Evolutionary conservation across 768 basidiomycete genomes (phyloP).

Genomic region (Russula sp.): DNA sequence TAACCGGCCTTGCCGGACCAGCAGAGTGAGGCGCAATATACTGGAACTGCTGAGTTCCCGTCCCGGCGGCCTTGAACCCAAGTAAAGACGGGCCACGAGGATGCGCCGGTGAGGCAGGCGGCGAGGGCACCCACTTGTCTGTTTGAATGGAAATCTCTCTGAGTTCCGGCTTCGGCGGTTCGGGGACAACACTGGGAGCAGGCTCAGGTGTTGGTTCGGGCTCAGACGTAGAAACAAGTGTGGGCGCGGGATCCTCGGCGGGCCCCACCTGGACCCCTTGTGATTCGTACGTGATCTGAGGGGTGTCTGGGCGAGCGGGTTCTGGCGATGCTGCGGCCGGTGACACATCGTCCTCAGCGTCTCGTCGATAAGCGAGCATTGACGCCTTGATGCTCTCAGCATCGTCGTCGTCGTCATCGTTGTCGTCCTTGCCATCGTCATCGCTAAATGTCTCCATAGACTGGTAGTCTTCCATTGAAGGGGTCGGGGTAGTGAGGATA

Average conservation of each 20-base stretch:
- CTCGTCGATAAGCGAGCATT: constrained; percentile 31
- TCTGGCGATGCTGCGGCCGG: constrained; percentile 12
- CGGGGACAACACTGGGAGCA: constrained; percentile 24
- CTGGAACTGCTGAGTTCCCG: constrained; percentile 61
- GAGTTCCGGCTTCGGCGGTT: constrained; percentile 52
- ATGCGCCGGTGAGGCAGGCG: constrained; percentile 32
- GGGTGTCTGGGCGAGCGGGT: constrained; percentile 21
- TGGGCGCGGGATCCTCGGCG: constrained; percentile 25
- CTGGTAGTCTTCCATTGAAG: constrained; percentile 36
- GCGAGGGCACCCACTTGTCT: constrained; percentile 55
- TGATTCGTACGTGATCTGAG: constrained; percentile 47
- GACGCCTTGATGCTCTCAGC: constrained; percentile 70
- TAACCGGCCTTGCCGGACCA: constrained; percentile 31
- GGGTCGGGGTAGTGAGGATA: constrained; percentile 55
- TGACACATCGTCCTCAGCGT: constrained; percentile 11
- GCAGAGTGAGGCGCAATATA: constrained; percentile 47
- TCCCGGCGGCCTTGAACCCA: constrained; percentile 52
- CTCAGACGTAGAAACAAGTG: not conserved
- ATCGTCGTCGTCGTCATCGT: constrained; percentile 54
- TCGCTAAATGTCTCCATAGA: constrained; percentile 39
- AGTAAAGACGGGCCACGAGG: constrained; percentile 27
- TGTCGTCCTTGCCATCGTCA: constrained; percentile 53
- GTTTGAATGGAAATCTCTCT: constrained; percentile 79
- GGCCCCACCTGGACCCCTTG: constrained; percentile 35
- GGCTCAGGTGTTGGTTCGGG: constrained; percentile 24